A percentile compares a stretch with the other conserved stretches of the same genome.
These are phyloP conservation scores for Larix kaempferi DNA, from an alignment of 75 land plant genomes.

Conservation along the genomic window DNA sequence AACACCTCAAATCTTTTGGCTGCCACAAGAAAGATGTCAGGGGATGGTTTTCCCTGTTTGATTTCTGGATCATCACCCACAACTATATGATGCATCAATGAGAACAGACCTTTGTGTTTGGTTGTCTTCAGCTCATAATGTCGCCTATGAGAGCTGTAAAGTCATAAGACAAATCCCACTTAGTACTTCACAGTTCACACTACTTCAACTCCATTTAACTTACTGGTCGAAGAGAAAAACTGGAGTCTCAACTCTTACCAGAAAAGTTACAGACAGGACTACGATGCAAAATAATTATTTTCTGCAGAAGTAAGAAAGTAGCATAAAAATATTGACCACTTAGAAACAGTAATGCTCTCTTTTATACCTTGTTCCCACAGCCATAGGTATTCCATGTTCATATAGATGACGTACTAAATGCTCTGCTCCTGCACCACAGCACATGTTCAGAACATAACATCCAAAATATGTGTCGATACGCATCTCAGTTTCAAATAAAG, in stretches of 20 bases:
- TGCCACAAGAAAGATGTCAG: conserved; percentile 87
- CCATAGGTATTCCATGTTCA: conserved; percentile 63
- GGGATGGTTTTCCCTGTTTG: conserved; percentile 86
- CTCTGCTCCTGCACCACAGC: conserved; percentile 43
- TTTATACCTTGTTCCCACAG: conserved; percentile 73
- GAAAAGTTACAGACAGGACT: neutral
- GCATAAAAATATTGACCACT: neutral
- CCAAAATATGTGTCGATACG: conserved; percentile 6
- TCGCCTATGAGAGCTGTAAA: conserved; percentile 57
- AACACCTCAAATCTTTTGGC: conserved; percentile 78
- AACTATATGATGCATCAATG: conserved; percentile 88
- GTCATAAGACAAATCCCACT: neutral
- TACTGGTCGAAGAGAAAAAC: conserved; percentile 1
- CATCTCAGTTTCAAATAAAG: neutral
- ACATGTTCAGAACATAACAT: neutral
- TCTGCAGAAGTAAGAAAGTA: neutral
- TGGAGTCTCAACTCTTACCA: conserved; percentile 6
- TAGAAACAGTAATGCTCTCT: neutral
- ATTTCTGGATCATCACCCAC: conserved; percentile 93
- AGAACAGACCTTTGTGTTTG: conserved; percentile 67
- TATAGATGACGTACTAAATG: conserved; percentile 64
- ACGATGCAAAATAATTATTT: neutral
- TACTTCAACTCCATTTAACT: conserved; percentile 7
- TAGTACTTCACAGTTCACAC: conserved; percentile 6
- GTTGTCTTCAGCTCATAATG: conserved; percentile 90